Evolutionary conservation across 202 grass and related monocot genomes (phyloP), one percentile per base, ranked within the genome.

Genomic region (Setaria italica): DNA sequence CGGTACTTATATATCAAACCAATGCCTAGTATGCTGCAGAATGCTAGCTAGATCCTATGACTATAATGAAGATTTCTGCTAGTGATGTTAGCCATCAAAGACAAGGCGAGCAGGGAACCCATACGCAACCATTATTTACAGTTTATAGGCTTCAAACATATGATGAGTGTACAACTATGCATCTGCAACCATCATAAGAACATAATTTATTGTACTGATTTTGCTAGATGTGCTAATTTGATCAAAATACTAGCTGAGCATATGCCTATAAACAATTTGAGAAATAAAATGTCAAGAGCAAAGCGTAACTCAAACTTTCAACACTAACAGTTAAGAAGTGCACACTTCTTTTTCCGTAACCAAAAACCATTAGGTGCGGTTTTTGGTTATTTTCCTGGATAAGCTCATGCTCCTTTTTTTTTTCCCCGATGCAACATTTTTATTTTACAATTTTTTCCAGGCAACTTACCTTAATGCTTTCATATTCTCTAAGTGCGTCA

Each of bases 381-480:
- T 59, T n/a, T 74, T 33, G 41, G 42, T 74, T 19, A 50, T 33
- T 85, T 84, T 80, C 42, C 33, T 29, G 56, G 21, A 67, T 51
- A 77, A 70, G 15, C 56, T 75, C 71, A 82, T 59, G 42, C 29
- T 20, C 9, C 7, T 6, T 67, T 78, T 71, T 69, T 29, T 41
- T 41, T 5, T 5, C 39, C 2, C 65, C 41, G 49, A 80, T 14
- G 7, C 16, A 70, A 88, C 29, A 82, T 25, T 11, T 30, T 29
- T 13, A 79, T 60, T 57, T 3, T 32, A 32, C 5, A 45, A 35
- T 55, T 6, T 76, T 71, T 58, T 41, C 57, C 59, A 58, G 71
- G 30, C 2, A 34, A 9, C 71, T 90, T 91, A 99, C 97, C 97
- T 96, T 99, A 72, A 99, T 96, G 60, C 5, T 80, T 65, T 96